Percentiles rank a stretch among this genome's conserved stretches.
phyloP scores from a whole-genome alignment of 106 monocot genomes.

The Dendrobium catenatum region DNA sequence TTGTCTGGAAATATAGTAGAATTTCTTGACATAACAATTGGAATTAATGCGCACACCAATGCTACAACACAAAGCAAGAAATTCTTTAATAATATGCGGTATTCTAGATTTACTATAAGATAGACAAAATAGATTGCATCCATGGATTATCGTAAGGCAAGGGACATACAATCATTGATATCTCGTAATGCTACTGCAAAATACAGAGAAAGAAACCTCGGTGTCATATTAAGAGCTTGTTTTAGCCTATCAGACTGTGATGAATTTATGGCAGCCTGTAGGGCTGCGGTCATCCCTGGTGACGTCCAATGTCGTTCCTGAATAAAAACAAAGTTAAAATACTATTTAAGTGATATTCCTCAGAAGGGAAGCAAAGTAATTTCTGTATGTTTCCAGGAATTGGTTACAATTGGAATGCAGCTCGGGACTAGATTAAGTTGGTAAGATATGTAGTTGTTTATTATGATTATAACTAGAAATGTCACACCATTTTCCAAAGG shows the following conservation, averaged over 20 bases:
- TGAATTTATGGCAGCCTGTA: slow-evolving; percentile 59
- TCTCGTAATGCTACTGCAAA: slow-evolving; percentile 62
- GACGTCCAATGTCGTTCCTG: slow-evolving; percentile 81
- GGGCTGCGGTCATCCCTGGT: slow-evolving; percentile 54
- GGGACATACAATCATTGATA: slow-evolving; percentile 74
- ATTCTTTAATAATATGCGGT: not conserved
- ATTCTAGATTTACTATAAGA: not conserved
- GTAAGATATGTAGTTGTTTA: not conserved
- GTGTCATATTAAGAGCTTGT: slow-evolving; percentile 69
- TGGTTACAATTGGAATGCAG: not conserved
- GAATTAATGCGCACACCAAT: slow-evolving; percentile 80
- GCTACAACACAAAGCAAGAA: slow-evolving; percentile 38
- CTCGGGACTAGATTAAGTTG: not conserved
- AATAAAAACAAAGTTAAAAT: slow-evolving; percentile 12
- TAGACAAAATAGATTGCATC: slow-evolving; percentile 5
- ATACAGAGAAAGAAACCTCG: slow-evolving; percentile 64
- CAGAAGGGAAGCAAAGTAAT: not conserved
- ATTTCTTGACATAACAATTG: slow-evolving; percentile 88
- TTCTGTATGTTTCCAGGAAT: not conserved
- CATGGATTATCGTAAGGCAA: slow-evolving; percentile 8
- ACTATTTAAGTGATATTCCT: not conserved
- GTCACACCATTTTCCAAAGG: not conserved
- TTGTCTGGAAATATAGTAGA: slow-evolving; percentile 83
- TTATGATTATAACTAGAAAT: not conserved
- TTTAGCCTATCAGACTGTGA: slow-evolving; percentile 62